Conservation (phyloP, 805 yeast species). For the Lachancea sp. region DNA sequence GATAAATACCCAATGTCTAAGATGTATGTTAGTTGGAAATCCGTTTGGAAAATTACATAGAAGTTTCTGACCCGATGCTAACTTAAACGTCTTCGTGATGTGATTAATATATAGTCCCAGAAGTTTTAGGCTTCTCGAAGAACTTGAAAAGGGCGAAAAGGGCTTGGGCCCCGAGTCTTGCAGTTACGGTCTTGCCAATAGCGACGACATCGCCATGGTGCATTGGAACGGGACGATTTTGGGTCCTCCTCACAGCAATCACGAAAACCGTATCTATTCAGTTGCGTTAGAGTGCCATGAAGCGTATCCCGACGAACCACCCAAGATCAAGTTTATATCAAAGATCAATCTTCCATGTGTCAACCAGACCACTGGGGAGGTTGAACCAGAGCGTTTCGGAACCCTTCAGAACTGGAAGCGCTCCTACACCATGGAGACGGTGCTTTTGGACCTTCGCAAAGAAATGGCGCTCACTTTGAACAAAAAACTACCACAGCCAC, state of each 20-base stretch:
- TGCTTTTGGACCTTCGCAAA: slow-evolving; percentile 79
- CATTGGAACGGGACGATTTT: slow-evolving; percentile 96
- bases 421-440: slow-evolving; percentile 87
- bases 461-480: slow-evolving; percentile 82
- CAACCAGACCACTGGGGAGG: slow-evolving; percentile 52
- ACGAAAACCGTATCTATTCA: slow-evolving; percentile 89
- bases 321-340: slow-evolving; percentile 70
- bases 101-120: slow-evolving; percentile 61
- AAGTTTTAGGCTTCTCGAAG: slow-evolving; percentile 90
- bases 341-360: slow-evolving; percentile 90
- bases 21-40: slow-evolving; percentile 8
- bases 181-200: slow-evolving; percentile 86
- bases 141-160: slow-evolving; percentile 95
- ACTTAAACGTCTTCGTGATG: not conserved
- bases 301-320: slow-evolving; percentile 84
- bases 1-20: not conserved
- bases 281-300: slow-evolving; percentile 76
- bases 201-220: slow-evolving; percentile 89
- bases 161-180: slow-evolving; percentile 96
- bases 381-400: slow-evolving; percentile 49
- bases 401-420: slow-evolving; percentile 81
- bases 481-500: slow-evolving; percentile 83
- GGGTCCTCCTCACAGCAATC: slow-evolving; percentile 91
- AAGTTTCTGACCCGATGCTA: not conserved
- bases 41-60: too few relatives aligned